Percentiles rank a stretch among this genome's conserved stretches.
Conservation (phyloP, 2,329 filamentous ascomycete genomes). For the Aspergillus carbonarius region DNA sequence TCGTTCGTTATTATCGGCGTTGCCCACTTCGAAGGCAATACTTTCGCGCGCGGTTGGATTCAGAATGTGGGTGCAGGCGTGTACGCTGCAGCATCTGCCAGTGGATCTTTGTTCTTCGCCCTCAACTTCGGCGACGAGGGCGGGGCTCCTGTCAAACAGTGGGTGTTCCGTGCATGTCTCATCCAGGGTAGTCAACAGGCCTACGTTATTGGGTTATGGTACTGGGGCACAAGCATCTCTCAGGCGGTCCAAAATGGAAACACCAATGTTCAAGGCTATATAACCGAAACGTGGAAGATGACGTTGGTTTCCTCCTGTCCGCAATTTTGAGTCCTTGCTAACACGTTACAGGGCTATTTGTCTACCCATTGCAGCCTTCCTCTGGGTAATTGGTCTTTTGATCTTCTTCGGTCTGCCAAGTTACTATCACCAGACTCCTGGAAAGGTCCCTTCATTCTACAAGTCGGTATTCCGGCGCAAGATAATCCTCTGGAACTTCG, state of each 20-base stretch:
- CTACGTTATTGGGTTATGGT: conserved; percentile 66
- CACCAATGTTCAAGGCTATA: conserved; percentile 33
- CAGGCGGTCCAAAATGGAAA: conserved; percentile 45
- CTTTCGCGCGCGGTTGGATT: conserved; percentile 50
- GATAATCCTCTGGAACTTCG: conserved; percentile 67
- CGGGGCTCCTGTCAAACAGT: conserved; percentile 61
- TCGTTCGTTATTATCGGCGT: conserved; percentile 65
- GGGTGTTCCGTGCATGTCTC: conserved; percentile 66
- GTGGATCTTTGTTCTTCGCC: conserved; percentile 65
- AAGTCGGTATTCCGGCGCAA: conserved; percentile 61
- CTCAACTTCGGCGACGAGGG: conserved; percentile 67
- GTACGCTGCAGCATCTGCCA: conserved; percentile 63
- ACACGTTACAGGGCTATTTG: conserved; percentile 48
- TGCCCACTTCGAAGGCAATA: conserved; percentile 53
- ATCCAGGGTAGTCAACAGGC: conserved; percentile 68
- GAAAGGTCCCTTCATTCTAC: conserved; percentile 66
- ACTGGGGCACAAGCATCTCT: conserved; percentile 61
- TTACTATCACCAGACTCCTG: conserved; percentile 65
- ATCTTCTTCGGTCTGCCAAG: conserved; percentile 63
- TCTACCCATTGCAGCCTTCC: conserved; percentile 56
- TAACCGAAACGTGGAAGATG: conserved; percentile 47
- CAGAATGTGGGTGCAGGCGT: conserved; percentile 62
- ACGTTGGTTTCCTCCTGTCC: conserved; percentile 31
- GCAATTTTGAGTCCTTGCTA: background rate
- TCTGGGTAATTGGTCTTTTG: conserved; percentile 57